Percentiles rank a stretch among this genome's conserved stretches.
These are phyloP conservation scores for Nemania sp. DNA, from an alignment of 2,329 filamentous ascomycete species.

Conservation along the genomic window DNA sequence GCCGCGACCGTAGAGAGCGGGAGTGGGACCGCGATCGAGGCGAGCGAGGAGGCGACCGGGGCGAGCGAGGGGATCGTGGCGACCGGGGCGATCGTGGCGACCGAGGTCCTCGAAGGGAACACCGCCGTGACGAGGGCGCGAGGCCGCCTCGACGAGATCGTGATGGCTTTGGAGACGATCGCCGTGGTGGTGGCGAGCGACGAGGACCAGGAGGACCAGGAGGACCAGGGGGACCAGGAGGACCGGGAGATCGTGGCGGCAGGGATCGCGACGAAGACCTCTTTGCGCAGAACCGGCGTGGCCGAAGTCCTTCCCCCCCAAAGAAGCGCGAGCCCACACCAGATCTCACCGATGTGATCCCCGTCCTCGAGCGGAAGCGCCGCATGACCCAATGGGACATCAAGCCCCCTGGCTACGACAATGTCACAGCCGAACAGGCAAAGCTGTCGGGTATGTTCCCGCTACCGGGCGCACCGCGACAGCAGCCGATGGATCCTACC, in stretches of 20 bases:
- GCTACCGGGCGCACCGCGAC: slow-evolving; percentile 88
- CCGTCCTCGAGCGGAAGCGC: slow-evolving; percentile 83
- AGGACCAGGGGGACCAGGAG: too few species aligned
- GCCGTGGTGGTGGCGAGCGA: slow-evolving; percentile 47
- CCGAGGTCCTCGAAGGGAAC: slow-evolving; percentile 44
- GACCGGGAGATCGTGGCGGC: slow-evolving; percentile 46
- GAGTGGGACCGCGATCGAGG: slow-evolving; percentile 56
- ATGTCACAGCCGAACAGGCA: slow-evolving; percentile 96
- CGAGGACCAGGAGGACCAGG: too few species aligned
- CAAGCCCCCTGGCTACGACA: slow-evolving; percentile 96
- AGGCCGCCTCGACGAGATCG: slow-evolving; percentile 61
- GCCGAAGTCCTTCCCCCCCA: slow-evolving; percentile 75
- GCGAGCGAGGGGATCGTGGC: slow-evolving; percentile 34
- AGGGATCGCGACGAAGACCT: slow-evolving; percentile 57
- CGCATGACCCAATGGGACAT: slow-evolving; percentile 99
- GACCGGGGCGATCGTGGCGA: slow-evolving; percentile 36
- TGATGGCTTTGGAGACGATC: slow-evolving; percentile 64
- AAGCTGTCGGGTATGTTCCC: slow-evolving; percentile 99
- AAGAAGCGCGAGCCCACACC: slow-evolving; percentile 96
- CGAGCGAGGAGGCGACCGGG: slow-evolving; percentile 35
- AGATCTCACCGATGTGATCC: slow-evolving; percentile 84
- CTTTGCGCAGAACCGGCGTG: slow-evolving; percentile 56
- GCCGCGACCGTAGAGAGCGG: slow-evolving; percentile 42
- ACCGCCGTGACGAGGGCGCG: slow-evolving; percentile 57
- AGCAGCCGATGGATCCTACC: slow-evolving; percentile 92